Base-by-base conservation (phyloP, 805 yeast species). In the Yamadazyma scolyti region DNA sequence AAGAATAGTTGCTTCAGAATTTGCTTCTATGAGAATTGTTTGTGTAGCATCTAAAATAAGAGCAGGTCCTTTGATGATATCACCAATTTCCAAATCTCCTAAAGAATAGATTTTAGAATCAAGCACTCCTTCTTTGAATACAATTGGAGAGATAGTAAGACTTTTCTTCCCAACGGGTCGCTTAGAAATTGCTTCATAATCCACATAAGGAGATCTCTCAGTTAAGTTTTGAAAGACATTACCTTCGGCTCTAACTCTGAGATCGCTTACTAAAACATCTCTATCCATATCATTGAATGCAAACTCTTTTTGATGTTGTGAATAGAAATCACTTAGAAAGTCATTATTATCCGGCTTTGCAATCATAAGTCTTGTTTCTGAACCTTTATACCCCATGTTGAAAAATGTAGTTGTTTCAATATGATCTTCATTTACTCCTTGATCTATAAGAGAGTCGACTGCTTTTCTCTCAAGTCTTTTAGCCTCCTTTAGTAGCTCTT, bases 11-110 rank as follows among this genome's bases (percentile, higher is more conserved):
- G 88, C 90, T 3, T 50, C 43, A 1, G 78, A 65, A 29, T 66
- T 56, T 4, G 90, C 89, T 6, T 83, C 79, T 19, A 85, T 67
- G 9, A 85, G 71, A 40, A 84, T 76, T 1, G 95, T 85, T 54
- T 85, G 95, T 0, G 93, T 85, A 18, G 77, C 79, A 57, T 85
- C 94, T 2, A 84, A 79, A 40, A 85, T 65, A 43, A 84, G 33
- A 12, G 47, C 45, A 16, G 48, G 48, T 2, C 50, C 50, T 13
- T 37, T 11, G 5, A 84, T 52, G 14, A 58, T 50, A 12, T 71
- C 61, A 9, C 93, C 93, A 21, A 66, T 41, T 1, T 50, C 38
- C 26, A 84, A 54, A n/a, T 72, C 65, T 11, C 71, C 76, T 25
- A 84, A 56, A 26, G 70, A 52, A 49, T 62, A 82, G 8, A 49